phyloP scores from a whole-genome alignment of 2,329 filamentous ascomycete genomes.

The Xylaria sp. region DNA sequence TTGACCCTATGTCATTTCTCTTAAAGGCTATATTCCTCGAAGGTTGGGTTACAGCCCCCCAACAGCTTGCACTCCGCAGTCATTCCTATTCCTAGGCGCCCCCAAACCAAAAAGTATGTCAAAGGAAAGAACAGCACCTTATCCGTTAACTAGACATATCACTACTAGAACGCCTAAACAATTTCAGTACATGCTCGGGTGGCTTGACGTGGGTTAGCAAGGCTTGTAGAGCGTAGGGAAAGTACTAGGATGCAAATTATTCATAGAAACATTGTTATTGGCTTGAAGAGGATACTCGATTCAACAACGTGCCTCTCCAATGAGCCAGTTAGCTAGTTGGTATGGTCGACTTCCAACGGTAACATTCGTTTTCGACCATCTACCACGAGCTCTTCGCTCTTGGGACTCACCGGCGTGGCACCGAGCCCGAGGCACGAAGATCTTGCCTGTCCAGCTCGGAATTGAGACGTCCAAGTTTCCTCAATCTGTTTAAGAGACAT shows the following conservation, averaged over 20 bases:
- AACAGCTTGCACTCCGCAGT: background rate
- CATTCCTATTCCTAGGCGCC: conserved; percentile 20
- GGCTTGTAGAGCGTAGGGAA: background rate
- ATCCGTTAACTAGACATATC: background rate
- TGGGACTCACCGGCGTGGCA: background rate
- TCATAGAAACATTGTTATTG: conserved; percentile 4
- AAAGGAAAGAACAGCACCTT: background rate
- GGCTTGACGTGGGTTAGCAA: conserved; percentile 3
- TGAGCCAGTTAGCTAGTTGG: conserved; percentile 5
- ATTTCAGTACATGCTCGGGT: background rate
- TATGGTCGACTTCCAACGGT: conserved; percentile 1
- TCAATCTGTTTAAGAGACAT: background rate
- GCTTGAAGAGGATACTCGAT: background rate
- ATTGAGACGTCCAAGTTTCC: background rate
- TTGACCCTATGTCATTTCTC: conserved; percentile 14
- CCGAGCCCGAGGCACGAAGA: conserved; percentile 9
- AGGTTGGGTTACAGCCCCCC: conserved; percentile 24
- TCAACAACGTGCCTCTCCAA: conserved; percentile 2
- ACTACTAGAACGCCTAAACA: background rate
- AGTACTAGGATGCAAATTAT: conserved; percentile 8
- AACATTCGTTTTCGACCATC: background rate
- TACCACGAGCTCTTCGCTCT: background rate
- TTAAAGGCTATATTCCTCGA: conserved; percentile 21
- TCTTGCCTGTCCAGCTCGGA: background rate
- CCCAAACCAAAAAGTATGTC: conserved; percentile 15